Conservation (phyloP, 140 eudicot species). For the Flaveria floridana region DNA sequence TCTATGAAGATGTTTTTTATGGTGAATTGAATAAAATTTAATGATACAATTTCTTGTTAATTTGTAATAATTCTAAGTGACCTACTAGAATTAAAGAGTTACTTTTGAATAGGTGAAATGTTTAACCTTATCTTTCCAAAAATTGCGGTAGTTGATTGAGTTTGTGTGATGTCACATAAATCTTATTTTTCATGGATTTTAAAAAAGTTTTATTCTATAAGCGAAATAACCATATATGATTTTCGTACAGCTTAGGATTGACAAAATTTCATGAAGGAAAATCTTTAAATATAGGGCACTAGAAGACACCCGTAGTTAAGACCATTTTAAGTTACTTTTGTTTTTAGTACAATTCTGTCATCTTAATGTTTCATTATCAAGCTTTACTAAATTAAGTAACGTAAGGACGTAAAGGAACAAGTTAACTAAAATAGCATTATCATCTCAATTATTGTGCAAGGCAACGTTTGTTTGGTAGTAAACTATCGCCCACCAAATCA, state of each 20-base stretch:
- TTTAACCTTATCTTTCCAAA: background rate
- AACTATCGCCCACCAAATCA: constrained; percentile 12
- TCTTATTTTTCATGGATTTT: background rate
- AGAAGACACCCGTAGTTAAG: too few species aligned
- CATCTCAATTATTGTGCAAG: too few species aligned
- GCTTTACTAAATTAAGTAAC: too few species aligned
- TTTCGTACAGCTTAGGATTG: background rate
- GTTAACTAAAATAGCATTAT: background rate
- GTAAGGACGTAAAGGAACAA: background rate
- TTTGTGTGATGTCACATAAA: background rate
- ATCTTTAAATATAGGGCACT: background rate
- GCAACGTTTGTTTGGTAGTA: background rate
- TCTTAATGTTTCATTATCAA: too few species aligned
- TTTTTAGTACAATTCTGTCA: too few species aligned
- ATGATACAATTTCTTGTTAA: background rate
- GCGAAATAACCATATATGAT: background rate
- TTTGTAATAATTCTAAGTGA: constrained; percentile 19
- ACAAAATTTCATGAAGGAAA: background rate
- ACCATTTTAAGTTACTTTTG: too few species aligned
- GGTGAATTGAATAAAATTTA: background rate
- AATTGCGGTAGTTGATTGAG: background rate
- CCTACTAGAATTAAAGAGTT: background rate
- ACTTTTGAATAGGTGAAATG: background rate
- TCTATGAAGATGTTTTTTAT: background rate
- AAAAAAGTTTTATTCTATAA: background rate